Conservation (phyloP, 2,329 filamentous ascomycete genomes). For the Epichloe glyceriae region DNA sequence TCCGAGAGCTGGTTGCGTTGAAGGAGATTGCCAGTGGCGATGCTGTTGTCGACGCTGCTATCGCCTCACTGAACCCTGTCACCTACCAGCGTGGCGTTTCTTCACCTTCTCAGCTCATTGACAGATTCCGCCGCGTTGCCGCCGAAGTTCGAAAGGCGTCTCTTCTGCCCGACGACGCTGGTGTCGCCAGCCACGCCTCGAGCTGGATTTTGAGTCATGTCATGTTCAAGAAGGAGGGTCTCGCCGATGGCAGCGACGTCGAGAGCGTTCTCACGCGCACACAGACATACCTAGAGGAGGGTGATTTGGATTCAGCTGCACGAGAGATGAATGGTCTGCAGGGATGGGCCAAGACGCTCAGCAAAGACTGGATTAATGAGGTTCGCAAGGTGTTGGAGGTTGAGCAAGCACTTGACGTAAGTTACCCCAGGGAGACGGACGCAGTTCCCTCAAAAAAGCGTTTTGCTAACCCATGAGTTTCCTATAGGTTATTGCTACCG, state of each 20-base stretch:
- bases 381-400: constrained; percentile 88
- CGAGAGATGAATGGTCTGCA: constrained; percentile 87
- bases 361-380: constrained; percentile 86
- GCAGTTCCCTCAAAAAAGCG: neutral
- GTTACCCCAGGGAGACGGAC: constrained; percentile 19
- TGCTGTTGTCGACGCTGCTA: constrained; percentile 79
- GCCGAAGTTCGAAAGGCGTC: constrained; percentile 88
- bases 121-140: constrained; percentile 89
- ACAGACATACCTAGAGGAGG: constrained; percentile 83
- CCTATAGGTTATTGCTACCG: constrained; percentile 69
- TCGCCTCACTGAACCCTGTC: constrained; percentile 86
- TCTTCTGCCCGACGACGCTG: constrained; percentile 82
- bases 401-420: constrained; percentile 87
- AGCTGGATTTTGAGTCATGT: constrained; percentile 84
- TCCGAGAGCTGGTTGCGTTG: constrained; percentile 83
- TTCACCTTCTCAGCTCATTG: constrained; percentile 72
- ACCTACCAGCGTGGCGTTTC: constrained; percentile 90
- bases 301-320: constrained; percentile 79
- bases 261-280: constrained; percentile 86
- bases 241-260: constrained; percentile 75
- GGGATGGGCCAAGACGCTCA: constrained; percentile 92
- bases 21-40: constrained; percentile 83
- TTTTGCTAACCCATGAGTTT: constrained; percentile 5
- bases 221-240: constrained; percentile 86
- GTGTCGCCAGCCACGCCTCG: constrained; percentile 86